Evolutionary conservation across 768 basidiomycete species (phyloP), one percentile per base, ranked within the genome.

Genomic region (Tremella fuciformis): DNA sequence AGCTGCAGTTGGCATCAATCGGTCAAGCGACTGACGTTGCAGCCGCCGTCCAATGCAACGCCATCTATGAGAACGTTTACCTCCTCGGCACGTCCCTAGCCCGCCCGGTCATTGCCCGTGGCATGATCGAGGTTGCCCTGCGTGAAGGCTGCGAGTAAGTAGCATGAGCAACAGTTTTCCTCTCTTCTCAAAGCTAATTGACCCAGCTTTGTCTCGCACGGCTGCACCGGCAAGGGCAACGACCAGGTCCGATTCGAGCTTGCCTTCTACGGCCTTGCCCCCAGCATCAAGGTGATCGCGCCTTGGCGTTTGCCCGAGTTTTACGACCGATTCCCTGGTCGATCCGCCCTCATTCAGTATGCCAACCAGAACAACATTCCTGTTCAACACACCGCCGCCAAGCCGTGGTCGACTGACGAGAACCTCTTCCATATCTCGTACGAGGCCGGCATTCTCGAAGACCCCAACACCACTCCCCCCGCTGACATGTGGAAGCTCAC

Each of bases 391-490:
- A 99, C 96, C 47, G 84, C 88, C 11, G 84, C 93, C 55, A 97
- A 98, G 80, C 94, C 96, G 38, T 99, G 96, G 96, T 97, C 94
- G 2, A 99, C 96, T 24, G 94, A 99, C 77, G 96, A 98, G 80
- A 99, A 98, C 81, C 83, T 99, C 49, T 97, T 94, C 86, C 96
- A 99, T 82, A 99, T 98, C 79, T 98, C 96, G 16, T 99, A 97
- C 80, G 96, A 99, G 79, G 94, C 96, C 11, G 96, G 94, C 46
- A 98, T 99, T 77, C 86, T 99, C 64, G 96, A 99, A 78, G 88
- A 98, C 75, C 96, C 96, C 63, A 85, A 94, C 82, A 86, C 81
- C 59, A 97, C 91, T 4, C 96, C 96, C 53, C 94, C 94, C 16
- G 76, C 77, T 13, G 94, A 98, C 82, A 99, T 99, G 96, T 99